These are phyloP conservation scores for Crithidia fasciculata DNA, from an alignment of 208 protist species.

Conservation along the genomic window DNA sequence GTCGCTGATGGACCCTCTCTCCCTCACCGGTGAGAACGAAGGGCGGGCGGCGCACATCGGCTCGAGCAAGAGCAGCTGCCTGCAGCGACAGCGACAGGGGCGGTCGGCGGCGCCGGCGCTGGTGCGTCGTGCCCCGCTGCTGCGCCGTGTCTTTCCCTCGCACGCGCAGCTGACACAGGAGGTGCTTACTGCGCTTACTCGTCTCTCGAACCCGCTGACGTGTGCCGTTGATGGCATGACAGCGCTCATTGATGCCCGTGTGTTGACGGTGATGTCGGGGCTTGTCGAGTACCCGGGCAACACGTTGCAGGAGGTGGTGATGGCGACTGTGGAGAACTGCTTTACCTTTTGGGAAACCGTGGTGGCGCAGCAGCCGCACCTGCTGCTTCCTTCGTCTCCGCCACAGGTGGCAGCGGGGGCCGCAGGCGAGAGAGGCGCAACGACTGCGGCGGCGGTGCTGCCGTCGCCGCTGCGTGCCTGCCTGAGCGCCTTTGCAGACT, in stretches of 20 bases:
- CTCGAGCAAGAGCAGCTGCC: constrained; percentile 29
- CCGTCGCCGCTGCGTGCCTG: constrained; percentile 12
- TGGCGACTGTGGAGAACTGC: constrained; percentile 13
- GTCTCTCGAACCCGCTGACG: not conserved
- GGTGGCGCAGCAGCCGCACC: not conserved
- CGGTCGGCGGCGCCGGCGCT: not conserved
- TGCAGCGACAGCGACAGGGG: not conserved
- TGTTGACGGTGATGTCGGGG: constrained; percentile 13
- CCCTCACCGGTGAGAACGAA: not conserved
- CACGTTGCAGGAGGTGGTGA: constrained; percentile 16
- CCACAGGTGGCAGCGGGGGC: not conserved
- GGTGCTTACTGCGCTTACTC: constrained; percentile 4
- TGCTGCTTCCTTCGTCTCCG: not conserved
- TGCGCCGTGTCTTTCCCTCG: constrained; percentile 9
- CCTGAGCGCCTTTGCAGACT: constrained; percentile 11
- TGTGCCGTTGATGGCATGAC: constrained; percentile 2
- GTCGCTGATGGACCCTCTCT: constrained; percentile 1
- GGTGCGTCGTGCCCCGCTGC: not conserved
- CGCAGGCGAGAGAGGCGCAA: not conserved
- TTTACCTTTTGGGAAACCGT: constrained; percentile 24
- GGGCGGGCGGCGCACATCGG: not conserved
- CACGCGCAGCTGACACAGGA: constrained; percentile 7
- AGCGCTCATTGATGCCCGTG: constrained; percentile 15
- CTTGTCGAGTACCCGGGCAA: constrained; percentile 18
- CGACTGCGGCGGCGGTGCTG: not conserved